Percentiles rank a stretch among this genome's conserved stretches.
phyloP scores from a whole-genome alignment of 139 green algal genomes.

The Chlorella sp. region DNA sequence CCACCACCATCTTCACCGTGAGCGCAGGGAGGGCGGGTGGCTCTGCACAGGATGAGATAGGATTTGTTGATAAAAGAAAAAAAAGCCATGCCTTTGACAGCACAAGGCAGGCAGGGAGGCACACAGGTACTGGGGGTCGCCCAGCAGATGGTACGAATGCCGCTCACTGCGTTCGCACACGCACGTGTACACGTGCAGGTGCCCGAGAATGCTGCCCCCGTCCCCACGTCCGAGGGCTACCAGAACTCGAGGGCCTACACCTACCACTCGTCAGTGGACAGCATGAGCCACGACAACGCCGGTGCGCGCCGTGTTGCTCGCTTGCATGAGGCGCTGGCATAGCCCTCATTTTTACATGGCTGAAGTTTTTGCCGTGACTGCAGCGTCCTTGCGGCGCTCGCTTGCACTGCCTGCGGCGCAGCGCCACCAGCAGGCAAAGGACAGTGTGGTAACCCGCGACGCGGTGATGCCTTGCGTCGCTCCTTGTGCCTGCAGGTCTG shows the following conservation, averaged over 20 bases:
- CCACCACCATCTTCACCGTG: neutral
- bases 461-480: neutral
- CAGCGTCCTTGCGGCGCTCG: too few relatives aligned
- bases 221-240: neutral
- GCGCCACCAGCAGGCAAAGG: too few relatives aligned
- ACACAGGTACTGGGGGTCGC: too few relatives aligned
- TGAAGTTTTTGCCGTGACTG: too few relatives aligned
- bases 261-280: slow-evolving; percentile 33
- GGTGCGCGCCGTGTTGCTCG: neutral
- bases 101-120: too few relatives aligned
- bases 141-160: too few relatives aligned
- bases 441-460: too few relatives aligned
- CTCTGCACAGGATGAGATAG: neutral
- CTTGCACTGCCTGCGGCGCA: too few relatives aligned
- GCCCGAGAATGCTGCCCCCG: neutral
- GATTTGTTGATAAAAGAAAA: neutral
- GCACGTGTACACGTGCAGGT: slow-evolving; percentile 7
- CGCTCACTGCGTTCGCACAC: neutral
- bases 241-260: slow-evolving; percentile 16
- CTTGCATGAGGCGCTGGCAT: too few relatives aligned
- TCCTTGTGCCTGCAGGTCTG: slow-evolving; percentile 27
- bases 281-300: slow-evolving; percentile 29
- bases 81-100: too few relatives aligned
- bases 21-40: neutral
- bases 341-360: too few relatives aligned